A percentile compares a stretch with the other conserved stretches of the same genome.
These are phyloP conservation scores for Schizophyllum amplum DNA, from an alignment of 1,284 basidiomycete species.

Conservation along the genomic window DNA sequence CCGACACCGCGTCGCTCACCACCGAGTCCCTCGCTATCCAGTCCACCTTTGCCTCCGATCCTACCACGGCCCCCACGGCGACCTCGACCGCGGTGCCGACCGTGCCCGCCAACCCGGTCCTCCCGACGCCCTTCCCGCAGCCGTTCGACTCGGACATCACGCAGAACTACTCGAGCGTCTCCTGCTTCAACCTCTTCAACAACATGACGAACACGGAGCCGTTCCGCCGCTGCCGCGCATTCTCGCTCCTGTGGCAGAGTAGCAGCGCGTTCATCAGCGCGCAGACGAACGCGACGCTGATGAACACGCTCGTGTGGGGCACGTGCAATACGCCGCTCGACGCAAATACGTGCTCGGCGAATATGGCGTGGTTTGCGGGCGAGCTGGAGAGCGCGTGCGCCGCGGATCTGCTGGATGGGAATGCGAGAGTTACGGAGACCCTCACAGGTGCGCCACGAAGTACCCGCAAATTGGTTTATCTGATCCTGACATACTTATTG, in stretches of 20 bases:
- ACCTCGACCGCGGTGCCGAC: slow-evolving; percentile 26
- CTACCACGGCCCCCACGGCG: slow-evolving; percentile 8
- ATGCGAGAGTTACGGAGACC: slow-evolving; percentile 39
- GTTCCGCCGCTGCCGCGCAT: slow-evolving; percentile 67
- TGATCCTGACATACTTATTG: slow-evolving; percentile 2
- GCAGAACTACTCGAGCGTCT: slow-evolving; percentile 50
- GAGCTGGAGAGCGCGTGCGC: slow-evolving; percentile 40
- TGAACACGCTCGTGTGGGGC: slow-evolving; percentile 69
- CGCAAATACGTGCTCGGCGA: slow-evolving; percentile 42
- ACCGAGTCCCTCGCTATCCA: slow-evolving; percentile 4
- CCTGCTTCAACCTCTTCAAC: slow-evolving; percentile 61
- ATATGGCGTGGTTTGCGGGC: slow-evolving; percentile 54
- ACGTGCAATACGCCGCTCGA: slow-evolving; percentile 59
- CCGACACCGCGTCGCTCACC: slow-evolving; percentile 18
- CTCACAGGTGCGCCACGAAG: slow-evolving; percentile 37
- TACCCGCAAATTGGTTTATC: neutral
- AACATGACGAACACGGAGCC: slow-evolving; percentile 57
- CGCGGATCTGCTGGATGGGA: slow-evolving; percentile 42
- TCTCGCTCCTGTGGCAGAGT: slow-evolving; percentile 58
- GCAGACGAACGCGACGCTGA: slow-evolving; percentile 49
- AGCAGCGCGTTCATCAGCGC: slow-evolving; percentile 54
- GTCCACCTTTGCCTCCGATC: neutral
- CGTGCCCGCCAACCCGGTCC: slow-evolving; percentile 30
- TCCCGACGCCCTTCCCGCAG: slow-evolving; percentile 71
- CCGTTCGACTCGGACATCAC: slow-evolving; percentile 60